phyloP scores from a whole-genome alignment of 306 rosid species.

The Cucurbita ficifolia region DNA sequence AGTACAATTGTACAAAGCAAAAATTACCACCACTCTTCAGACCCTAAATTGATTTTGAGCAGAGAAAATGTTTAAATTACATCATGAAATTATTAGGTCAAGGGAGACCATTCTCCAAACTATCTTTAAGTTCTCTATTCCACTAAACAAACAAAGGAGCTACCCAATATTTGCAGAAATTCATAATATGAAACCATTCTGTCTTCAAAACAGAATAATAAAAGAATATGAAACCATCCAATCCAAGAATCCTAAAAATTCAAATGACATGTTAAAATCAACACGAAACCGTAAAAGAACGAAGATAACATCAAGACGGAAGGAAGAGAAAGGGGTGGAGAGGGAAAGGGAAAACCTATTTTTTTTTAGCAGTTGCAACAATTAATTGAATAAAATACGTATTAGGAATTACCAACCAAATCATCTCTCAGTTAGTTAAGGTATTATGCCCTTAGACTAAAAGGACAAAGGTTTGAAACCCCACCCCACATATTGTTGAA shows the following conservation, averaged over 20 bases:
- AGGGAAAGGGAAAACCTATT: not conserved
- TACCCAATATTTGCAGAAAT: not conserved
- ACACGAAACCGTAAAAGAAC: not conserved
- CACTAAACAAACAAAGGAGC: not conserved
- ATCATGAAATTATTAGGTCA: not conserved
- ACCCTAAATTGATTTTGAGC: not conserved
- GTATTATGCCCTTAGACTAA: not conserved
- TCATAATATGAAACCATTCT: not conserved
- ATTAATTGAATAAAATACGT: not conserved
- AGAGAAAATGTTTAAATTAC: not conserved
- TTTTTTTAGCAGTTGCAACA: not conserved
- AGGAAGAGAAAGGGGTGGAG: constrained; percentile 1
- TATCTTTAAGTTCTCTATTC: not conserved
- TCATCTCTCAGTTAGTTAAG: not conserved
- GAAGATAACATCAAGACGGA: not conserved
- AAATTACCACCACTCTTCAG: not conserved
- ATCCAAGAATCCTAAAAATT: not conserved
- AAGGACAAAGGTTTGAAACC: not conserved
- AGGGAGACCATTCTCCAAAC: not conserved
- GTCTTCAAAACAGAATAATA: not conserved
- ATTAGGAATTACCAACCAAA: not conserved
- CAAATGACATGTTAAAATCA: not conserved
- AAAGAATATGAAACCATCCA: not conserved
- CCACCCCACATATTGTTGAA: not conserved
- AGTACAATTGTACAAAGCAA: not conserved